These are phyloP conservation scores for Ascochyta lentis DNA, from an alignment of 2,329 filamentous ascomycete species.

Conservation along the genomic window DNA sequence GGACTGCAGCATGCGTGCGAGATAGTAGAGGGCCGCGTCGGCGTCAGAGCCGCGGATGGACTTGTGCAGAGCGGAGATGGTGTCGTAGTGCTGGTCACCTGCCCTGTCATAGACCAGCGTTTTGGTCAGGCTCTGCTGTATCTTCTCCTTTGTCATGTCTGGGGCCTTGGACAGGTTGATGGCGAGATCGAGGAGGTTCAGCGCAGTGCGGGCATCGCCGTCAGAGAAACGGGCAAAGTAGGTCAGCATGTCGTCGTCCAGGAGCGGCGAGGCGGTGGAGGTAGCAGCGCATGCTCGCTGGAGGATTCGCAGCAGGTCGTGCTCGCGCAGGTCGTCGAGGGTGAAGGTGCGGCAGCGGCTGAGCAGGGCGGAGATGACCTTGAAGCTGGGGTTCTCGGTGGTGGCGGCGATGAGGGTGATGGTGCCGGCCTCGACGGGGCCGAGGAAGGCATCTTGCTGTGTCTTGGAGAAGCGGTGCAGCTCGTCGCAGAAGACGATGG, in stretches of 20 bases:
- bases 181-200: slow-evolving; percentile 90
- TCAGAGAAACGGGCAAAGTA: slow-evolving; percentile 89
- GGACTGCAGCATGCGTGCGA: slow-evolving; percentile 92
- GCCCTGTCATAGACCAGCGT: slow-evolving; percentile 94
- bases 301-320: slow-evolving; percentile 76
- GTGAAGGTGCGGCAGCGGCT: slow-evolving; percentile 93
- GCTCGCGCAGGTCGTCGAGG: slow-evolving; percentile 73
- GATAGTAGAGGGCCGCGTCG: slow-evolving; percentile 91
- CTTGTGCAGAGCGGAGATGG: slow-evolving; percentile 96
- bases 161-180: slow-evolving; percentile 74
- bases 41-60: slow-evolving; percentile 86
- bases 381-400: slow-evolving; percentile 96
- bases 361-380: slow-evolving; percentile 84
- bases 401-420: slow-evolving; percentile 94
- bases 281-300: slow-evolving; percentile 74
- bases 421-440: slow-evolving; percentile 87
- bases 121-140: slow-evolving; percentile 85
- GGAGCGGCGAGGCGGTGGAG: slow-evolving; percentile 60
- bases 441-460: slow-evolving; percentile 94
- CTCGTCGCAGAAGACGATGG: slow-evolving; percentile 97
- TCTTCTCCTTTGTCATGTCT: slow-evolving; percentile 72
- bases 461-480: slow-evolving; percentile 90
- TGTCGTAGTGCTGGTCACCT: slow-evolving; percentile 97
- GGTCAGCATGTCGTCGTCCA: slow-evolving; percentile 76
- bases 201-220: slow-evolving; percentile 88